A percentile compares a stretch with the other conserved stretches of the same genome.
Evolutionary conservation across 495 filamentous ascomycete species (phyloP).

Genomic region (Margaritispora aquatica): DNA sequence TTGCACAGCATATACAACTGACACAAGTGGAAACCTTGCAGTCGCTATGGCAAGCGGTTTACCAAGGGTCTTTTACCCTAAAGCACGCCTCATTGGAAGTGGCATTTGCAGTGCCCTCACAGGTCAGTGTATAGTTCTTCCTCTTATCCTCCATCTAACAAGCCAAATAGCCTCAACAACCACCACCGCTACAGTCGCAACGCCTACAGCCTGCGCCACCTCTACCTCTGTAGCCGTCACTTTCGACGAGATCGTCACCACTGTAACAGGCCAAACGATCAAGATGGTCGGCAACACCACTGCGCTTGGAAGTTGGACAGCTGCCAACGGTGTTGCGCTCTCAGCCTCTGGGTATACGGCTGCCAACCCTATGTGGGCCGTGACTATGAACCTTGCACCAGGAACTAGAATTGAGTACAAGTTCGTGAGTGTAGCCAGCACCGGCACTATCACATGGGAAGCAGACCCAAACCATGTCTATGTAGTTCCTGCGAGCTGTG

Average conservation of each 20-base stretch:
- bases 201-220: slow-evolving; percentile 31
- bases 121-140: slow-evolving; percentile 13
- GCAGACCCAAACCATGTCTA: slow-evolving; percentile 53
- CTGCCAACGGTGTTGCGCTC: slow-evolving; percentile 14
- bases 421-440: slow-evolving; percentile 49
- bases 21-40: slow-evolving; percentile 36
- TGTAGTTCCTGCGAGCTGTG: slow-evolving; percentile 45
- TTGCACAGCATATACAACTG: slow-evolving; percentile 38
- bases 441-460: slow-evolving; percentile 54
- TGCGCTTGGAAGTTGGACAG: slow-evolving; percentile 21
- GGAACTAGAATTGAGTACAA: slow-evolving; percentile 57
- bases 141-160: too few species aligned
- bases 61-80: slow-evolving; percentile 44
- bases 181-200: slow-evolving; percentile 8
- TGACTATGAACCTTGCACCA: slow-evolving; percentile 20
- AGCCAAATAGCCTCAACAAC: slow-evolving; percentile 11
- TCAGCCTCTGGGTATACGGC: slow-evolving; percentile 16
- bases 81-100: slow-evolving; percentile 28
- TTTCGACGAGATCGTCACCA: slow-evolving; percentile 34
- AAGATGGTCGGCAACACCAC: slow-evolving; percentile 28
- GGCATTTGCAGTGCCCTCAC: slow-evolving; percentile 32
- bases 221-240: slow-evolving; percentile 28
- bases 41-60: slow-evolving; percentile 42
- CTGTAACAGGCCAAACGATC: slow-evolving; percentile 39
- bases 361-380: slow-evolving; percentile 27